Base-by-base conservation (phyloP, 1,139 yeast genomes). In the Candida tropicalis region DNA sequence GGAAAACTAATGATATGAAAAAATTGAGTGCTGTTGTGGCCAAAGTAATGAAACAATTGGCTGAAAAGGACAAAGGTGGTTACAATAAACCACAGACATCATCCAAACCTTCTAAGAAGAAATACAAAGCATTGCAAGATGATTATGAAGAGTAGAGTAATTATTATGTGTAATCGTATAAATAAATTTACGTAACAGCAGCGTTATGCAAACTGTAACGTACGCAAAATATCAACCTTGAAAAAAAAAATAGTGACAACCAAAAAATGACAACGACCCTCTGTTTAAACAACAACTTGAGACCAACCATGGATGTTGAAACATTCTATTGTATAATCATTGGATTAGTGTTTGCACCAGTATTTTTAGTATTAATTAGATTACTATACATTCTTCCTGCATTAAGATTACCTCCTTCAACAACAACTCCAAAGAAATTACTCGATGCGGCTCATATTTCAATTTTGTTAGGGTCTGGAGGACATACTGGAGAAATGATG, bases 401-500 rank as follows among this genome's bases (percentile, higher is more conserved):
- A 13, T 42, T 53, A 28, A 37, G 49, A 18, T 41, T 55, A 11
- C 40, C 49, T 1, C 32, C 28, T 15, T 28, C 39, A 9, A 32
- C 42, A 5, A 24, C 15, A n/a, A 23, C 35, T 15, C 22, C 29
- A n/a, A 39, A 27, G 16, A 40, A 39, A 12, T 29, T 43, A 16
- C 18, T 37, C n/a, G 23, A 50, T 31, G 69, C 67, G 7, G 48
- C 62, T 24, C 57, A 55, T 17, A 54, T 81, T 15, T 72, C 84
- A 77, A 67, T 85, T 1, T 69, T 86, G 11, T 61, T 87, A 5
- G 96, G 95, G 0, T 86, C 95, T 1, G 99, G 79, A 0, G 99
- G 98, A 1, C 99, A 93, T 58, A 91, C 98, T 0, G 98, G 97
- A 1, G 98, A 93, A 60, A 88, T 93, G 96, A 60, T 90, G 23